Percentiles rank a stretch among this genome's conserved stretches.
phyloP scores from a whole-genome alignment of 2,329 filamentous ascomycete genomes.

The Pseudogymnoascus sp. region DNA sequence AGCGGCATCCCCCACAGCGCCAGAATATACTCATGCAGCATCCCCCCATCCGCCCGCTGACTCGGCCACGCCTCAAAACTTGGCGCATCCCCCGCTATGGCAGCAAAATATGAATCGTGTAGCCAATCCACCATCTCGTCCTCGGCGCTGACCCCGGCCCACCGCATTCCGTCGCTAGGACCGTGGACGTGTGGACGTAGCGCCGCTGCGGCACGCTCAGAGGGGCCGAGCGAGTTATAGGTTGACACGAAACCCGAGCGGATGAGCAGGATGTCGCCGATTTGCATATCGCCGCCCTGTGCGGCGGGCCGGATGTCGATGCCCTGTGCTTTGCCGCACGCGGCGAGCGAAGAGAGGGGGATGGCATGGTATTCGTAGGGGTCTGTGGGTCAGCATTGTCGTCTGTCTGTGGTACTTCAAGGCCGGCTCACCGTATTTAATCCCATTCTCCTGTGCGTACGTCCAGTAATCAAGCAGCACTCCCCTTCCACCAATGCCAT shows the following conservation, averaged over 20 bases:
- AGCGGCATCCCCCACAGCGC: slow-evolving; percentile 28
- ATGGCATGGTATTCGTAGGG: slow-evolving; percentile 24
- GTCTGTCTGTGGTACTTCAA: background rate
- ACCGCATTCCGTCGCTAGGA: slow-evolving; percentile 28
- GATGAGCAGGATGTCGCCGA: slow-evolving; percentile 44
- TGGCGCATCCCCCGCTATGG: slow-evolving; percentile 37
- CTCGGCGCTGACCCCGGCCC: slow-evolving; percentile 40
- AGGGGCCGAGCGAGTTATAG: slow-evolving; percentile 29
- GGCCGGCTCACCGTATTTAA: slow-evolving; percentile 26
- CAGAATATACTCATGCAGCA: slow-evolving; percentile 26
- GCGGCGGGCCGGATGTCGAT: slow-evolving; percentile 26
- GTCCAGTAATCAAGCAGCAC: slow-evolving; percentile 45
- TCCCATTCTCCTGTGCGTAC: slow-evolving; percentile 30
- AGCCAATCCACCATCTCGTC: slow-evolving; percentile 36
- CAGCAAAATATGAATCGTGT: slow-evolving; percentile 33
- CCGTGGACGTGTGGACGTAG: slow-evolving; percentile 30
- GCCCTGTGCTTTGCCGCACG: slow-evolving; percentile 23
- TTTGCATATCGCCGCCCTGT: slow-evolving; percentile 40
- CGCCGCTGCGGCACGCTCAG: slow-evolving; percentile 31
- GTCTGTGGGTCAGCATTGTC: slow-evolving; percentile 16
- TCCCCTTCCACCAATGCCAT: slow-evolving; percentile 47
- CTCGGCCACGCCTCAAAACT: slow-evolving; percentile 31
- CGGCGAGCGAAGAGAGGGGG: slow-evolving; percentile 20
- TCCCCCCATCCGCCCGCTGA: slow-evolving; percentile 9
- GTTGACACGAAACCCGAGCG: slow-evolving; percentile 38